These are phyloP conservation scores for Lachnellula suecica DNA, from an alignment of 2,329 filamentous ascomycete genomes.

Conservation along the genomic window DNA sequence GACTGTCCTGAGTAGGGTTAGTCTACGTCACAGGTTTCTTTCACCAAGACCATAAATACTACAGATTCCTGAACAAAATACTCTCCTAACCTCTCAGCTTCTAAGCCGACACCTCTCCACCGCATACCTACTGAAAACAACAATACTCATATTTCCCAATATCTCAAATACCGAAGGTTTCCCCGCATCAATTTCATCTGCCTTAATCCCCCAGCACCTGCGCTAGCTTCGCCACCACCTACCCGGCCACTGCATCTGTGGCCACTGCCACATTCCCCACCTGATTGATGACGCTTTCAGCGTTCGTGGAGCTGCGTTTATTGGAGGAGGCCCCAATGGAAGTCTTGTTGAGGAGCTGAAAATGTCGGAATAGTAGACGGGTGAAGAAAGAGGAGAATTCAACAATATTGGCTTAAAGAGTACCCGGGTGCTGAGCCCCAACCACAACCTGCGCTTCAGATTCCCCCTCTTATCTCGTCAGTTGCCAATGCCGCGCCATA, in stretches of 20 bases:
- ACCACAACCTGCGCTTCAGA: slow-evolving; percentile 48
- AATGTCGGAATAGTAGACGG: background rate
- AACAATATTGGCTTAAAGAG: slow-evolving; percentile 47
- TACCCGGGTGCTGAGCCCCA: background rate
- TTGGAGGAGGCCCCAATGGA: background rate
- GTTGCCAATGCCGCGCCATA: too few relatives aligned
- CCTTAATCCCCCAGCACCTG: slow-evolving; percentile 43
- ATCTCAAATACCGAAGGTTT: slow-evolving; percentile 44
- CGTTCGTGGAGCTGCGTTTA: background rate
- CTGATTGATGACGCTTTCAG: background rate
- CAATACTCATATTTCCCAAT: slow-evolving; percentile 24
- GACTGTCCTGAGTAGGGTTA: too few relatives aligned
- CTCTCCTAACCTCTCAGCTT: too few relatives aligned
- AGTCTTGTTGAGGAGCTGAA: background rate
- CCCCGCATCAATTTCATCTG: slow-evolving; percentile 41
- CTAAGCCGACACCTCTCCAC: background rate
- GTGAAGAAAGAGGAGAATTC: slow-evolving; percentile 49
- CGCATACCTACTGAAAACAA: background rate
- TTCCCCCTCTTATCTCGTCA: too few relatives aligned
- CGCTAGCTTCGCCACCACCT: slow-evolving; percentile 37
- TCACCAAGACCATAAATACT: too few relatives aligned
- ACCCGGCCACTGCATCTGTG: slow-evolving; percentile 2
- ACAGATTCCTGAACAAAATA: too few relatives aligned
- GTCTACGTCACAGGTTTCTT: too few relatives aligned
- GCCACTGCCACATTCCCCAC: background rate